Conservation (phyloP, 306 rosid species). For the Malus orientalis region DNA sequence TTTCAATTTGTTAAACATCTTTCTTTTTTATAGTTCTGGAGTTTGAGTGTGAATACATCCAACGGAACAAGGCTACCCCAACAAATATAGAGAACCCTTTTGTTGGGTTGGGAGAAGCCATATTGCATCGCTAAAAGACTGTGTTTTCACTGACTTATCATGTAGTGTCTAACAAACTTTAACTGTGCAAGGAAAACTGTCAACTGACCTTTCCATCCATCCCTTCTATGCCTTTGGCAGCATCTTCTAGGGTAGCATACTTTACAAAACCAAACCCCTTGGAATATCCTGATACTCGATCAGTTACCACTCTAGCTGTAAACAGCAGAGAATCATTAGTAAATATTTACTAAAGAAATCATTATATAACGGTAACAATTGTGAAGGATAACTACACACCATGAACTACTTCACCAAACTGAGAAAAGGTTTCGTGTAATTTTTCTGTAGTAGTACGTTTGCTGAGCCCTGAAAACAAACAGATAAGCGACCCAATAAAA, state of each 20-base stretch:
- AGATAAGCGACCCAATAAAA: neutral
- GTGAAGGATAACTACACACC: constrained; percentile 31
- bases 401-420: constrained; percentile 78
- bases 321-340: constrained; percentile 6
- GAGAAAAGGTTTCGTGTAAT: constrained; percentile 57
- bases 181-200: neutral
- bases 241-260: constrained; percentile 72
- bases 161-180: neutral
- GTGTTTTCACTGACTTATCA: neutral
- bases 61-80: neutral
- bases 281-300: constrained; percentile 78
- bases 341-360: neutral
- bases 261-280: constrained; percentile 92
- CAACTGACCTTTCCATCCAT: constrained; percentile 90
- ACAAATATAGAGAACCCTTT: neutral
- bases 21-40: neutral
- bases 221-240: constrained; percentile 84
- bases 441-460: constrained; percentile 80
- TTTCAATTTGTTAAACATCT: neutral
- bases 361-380: neutral
- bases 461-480: constrained; percentile 65
- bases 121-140: neutral
- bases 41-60: neutral
- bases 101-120: neutral
- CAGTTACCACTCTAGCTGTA: constrained; percentile 89